These are phyloP conservation scores for Pseudogymnoascus pannorum DNA, from an alignment of 2,329 filamentous ascomycete genomes.

Conservation along the genomic window DNA sequence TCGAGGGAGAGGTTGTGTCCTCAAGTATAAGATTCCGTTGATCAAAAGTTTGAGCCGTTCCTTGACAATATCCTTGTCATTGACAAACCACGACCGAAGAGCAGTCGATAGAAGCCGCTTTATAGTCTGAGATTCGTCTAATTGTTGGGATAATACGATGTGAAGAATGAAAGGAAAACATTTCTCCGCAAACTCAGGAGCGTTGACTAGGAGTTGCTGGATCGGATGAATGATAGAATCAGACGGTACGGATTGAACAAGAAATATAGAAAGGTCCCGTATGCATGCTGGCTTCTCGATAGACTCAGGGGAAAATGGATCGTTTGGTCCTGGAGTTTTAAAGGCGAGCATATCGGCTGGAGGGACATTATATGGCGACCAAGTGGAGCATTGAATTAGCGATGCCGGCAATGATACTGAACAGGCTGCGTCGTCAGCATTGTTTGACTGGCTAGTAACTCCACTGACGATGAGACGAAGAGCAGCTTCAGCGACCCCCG, in stretches of 20 bases:
- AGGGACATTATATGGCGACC: conserved; percentile 48
- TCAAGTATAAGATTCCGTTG: conserved; percentile 78
- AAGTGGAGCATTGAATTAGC: conserved; percentile 47
- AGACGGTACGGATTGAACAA: conserved; percentile 51
- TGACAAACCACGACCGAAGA: conserved; percentile 56
- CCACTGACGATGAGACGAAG: conserved; percentile 49
- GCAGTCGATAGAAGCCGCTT: conserved; percentile 59
- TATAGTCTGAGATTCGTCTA: conserved; percentile 51
- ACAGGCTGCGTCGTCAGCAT: conserved; percentile 12
- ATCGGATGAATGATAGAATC: conserved; percentile 66
- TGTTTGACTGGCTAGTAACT: neutral
- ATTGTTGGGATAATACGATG: conserved; percentile 63
- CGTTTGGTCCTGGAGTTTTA: conserved; percentile 1
- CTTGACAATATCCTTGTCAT: conserved; percentile 38
- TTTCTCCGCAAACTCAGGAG: conserved; percentile 63
- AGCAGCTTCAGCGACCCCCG: conserved; percentile 54
- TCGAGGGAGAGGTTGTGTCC: conserved; percentile 65
- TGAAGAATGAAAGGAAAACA: conserved; percentile 82
- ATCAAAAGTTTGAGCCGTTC: conserved; percentile 67
- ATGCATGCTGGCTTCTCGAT: conserved; percentile 52
- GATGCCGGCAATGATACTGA: conserved; percentile 37
- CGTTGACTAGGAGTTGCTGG: conserved; percentile 54
- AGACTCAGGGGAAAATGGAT: conserved; percentile 18
- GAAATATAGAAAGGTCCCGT: conserved; percentile 49
- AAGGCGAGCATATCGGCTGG: conserved; percentile 39